These are phyloP conservation scores for Beauveria varroae DNA, from an alignment of 2,329 filamentous ascomycete genomes.

Conservation along the genomic window DNA sequence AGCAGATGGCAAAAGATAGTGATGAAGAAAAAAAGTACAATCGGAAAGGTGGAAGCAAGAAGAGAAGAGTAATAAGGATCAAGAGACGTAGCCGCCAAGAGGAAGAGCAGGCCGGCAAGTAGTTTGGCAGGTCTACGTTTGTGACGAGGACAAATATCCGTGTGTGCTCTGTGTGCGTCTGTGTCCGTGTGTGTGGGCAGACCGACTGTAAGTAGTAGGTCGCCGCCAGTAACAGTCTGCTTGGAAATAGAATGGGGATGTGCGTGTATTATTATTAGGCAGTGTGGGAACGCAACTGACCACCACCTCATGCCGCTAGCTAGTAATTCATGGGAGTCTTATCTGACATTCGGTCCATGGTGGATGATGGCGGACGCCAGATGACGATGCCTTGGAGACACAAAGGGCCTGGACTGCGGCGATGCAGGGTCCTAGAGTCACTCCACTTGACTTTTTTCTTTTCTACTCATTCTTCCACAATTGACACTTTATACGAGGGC, in stretches of 20 bases:
- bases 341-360: not conserved
- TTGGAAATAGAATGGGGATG: conserved; percentile 5
- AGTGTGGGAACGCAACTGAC: not conserved
- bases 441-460: not conserved
- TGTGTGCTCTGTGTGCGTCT: not conserved
- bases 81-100: not conserved
- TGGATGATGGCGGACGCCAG: not conserved
- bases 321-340: not conserved
- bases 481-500: not conserved
- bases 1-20: not conserved
- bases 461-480: not conserved
- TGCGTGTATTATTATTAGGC: not conserved
- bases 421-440: conserved; percentile 3
- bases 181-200: not conserved
- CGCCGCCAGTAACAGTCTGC: not conserved
- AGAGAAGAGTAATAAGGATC: not conserved
- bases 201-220: not conserved
- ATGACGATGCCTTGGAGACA: conserved; percentile 1
- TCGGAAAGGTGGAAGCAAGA: not conserved
- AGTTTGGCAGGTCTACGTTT: not conserved
- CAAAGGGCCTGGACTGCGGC: not conserved
- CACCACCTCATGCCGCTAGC: no score
- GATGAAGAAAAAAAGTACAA: not conserved
- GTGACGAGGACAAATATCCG: not conserved
- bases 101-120: not conserved